Evolutionary conservation across 352 stramenopile species (phyloP), one percentile per base, ranked within the genome.

Genomic region (Phytophthora fragariae): DNA sequence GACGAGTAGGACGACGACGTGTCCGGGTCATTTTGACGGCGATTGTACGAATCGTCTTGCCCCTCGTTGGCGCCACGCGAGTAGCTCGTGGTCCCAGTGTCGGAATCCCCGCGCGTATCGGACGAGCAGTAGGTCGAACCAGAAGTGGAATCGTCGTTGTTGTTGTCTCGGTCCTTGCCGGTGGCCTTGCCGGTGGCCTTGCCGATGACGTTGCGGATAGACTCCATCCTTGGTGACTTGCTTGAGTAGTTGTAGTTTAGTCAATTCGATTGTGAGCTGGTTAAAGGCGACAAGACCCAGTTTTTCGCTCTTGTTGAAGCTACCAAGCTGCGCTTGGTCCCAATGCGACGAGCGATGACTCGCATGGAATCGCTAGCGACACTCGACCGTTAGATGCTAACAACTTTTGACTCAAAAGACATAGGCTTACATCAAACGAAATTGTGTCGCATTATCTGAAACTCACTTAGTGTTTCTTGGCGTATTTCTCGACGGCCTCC

Each of bases 61-160:
- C 49, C 52, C 12, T n/a, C 53, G 14, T 24, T 31, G 21, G 39
- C 35, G 29, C 64, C 72, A 60, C 72, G 72, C 27, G 72, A 78
- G 54, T 65, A 79, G 52, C 61, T 72, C 37, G 67, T 70, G 9
- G 61, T 75, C 11, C 67, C 72, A 11, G 68, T 46, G 49, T 72
- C 66, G 53, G 60, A 50, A 4, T 68, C 61, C 3, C 52, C 72
- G 54, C 72, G 41, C 27, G 67, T 21, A 57, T 73, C 67, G 6
- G 67, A 70, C 4, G 72, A 75, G 35, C 72, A 67, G 29, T 75
- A 66, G 2, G 56, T 61, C 41, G 67, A 58, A 11, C 58, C 35
- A 15, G 24, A 50, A 11, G 19, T 63, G 0, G 50, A 65, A 5
- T 64, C 15, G 33, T 76, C 39, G 15, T 71, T 21, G 11, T 64